phyloP scores from a whole-genome alignment of 352 stramenopile genomes.

The Phytophthora multivora region DNA sequence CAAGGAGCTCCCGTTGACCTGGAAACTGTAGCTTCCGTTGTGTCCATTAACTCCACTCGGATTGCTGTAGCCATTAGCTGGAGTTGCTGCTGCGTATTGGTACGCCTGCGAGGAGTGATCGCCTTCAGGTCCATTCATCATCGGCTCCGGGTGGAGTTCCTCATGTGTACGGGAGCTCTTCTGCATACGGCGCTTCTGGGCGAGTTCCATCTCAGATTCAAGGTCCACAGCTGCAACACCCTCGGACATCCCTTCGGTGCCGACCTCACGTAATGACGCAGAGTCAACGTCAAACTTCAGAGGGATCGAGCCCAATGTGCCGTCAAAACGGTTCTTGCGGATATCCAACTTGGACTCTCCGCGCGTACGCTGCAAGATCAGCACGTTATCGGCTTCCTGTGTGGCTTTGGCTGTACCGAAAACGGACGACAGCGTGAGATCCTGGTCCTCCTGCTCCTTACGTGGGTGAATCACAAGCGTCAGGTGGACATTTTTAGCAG shows the following conservation, averaged over 20 bases:
- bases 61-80: constrained; percentile 12
- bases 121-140: constrained; percentile 9
- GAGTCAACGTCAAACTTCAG: constrained; percentile 85
- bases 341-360: constrained; percentile 96
- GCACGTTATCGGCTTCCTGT: constrained; percentile 99
- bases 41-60: constrained; percentile 29
- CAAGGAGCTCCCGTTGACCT: constrained; percentile 35
- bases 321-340: constrained; percentile 96
- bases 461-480: constrained; percentile 99
- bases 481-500: constrained; percentile 97
- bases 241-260: constrained; percentile 71
- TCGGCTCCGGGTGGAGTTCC: constrained; percentile 8
- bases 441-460: constrained; percentile 96
- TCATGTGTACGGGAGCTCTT: constrained; percentile 29
- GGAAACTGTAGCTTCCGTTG: constrained; percentile 29
- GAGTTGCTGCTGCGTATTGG: constrained; percentile 32
- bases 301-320: constrained; percentile 86
- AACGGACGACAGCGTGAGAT: constrained; percentile 95
- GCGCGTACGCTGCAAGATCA: constrained; percentile 96
- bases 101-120: constrained; percentile 14
- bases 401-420: constrained; percentile 99
- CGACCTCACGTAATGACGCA: constrained; percentile 69
- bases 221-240: constrained; percentile 69
- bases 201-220: constrained; percentile 80
- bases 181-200: constrained; percentile 60